Evolutionary conservation across 106 monocot species (phyloP).

Genomic region (Acanthochlamys bracteata): DNA sequence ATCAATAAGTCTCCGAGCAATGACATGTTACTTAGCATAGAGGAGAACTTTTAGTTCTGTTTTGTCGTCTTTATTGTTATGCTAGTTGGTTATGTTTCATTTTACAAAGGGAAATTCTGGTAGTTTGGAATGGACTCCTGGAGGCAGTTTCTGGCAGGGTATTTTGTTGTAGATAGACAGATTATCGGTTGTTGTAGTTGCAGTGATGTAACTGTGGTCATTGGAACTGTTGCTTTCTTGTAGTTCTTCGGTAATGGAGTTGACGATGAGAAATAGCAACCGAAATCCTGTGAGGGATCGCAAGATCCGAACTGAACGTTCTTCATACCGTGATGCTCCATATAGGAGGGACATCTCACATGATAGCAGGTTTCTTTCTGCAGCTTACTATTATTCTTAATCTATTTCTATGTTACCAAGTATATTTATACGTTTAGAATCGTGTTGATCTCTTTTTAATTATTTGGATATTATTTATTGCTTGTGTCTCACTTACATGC

Average conservation of each 20-base stretch:
- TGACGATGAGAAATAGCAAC: slow-evolving; percentile 62
- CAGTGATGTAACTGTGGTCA: slow-evolving; percentile 22
- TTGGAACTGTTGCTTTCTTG: slow-evolving; percentile 11
- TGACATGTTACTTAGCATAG: slow-evolving; percentile 9
- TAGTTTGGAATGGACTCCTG: slow-evolving; percentile 44
- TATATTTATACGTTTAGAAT: no score
- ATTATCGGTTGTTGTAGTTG: slow-evolving; percentile 25
- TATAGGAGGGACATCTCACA: slow-evolving; percentile 52
- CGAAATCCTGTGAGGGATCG: slow-evolving; percentile 68
- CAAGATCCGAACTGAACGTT: slow-evolving; percentile 68
- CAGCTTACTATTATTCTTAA: neutral
- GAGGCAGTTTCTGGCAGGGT: slow-evolving; percentile 34
- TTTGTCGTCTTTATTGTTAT: slow-evolving; percentile 15
- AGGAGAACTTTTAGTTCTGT: slow-evolving; percentile 22
- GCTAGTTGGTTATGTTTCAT: slow-evolving; percentile 21
- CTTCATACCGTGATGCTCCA: slow-evolving; percentile 66
- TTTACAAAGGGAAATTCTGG: slow-evolving; percentile 21
- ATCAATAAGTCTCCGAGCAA: slow-evolving; percentile 7
- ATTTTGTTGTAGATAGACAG: slow-evolving; percentile 59
- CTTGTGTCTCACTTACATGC: no score
- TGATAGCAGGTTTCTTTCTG: slow-evolving; percentile 34
- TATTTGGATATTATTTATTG: no score
- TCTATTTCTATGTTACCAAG: neutral
- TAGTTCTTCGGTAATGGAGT: slow-evolving; percentile 13
- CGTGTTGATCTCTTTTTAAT: no score